phyloP scores from a whole-genome alignment of 2,329 filamentous ascomycete species.

The Ophiostoma ips region DNA sequence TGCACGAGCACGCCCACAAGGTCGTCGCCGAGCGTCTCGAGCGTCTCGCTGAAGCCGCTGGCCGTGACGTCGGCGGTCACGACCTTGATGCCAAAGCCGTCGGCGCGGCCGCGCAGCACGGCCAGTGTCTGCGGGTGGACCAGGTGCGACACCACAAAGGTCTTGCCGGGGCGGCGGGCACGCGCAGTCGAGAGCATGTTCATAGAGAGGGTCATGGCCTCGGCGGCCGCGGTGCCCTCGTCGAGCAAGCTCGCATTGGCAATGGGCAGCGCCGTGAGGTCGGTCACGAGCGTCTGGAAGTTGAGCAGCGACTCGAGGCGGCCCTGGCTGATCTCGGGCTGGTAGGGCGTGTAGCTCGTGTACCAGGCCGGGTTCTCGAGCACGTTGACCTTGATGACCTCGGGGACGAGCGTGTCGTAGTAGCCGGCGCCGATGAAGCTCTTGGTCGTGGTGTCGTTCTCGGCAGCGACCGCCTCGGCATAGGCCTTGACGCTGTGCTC shows the following conservation, averaged over 20 bases:
- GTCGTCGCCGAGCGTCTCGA: conserved; percentile 65
- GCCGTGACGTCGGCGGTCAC: conserved; percentile 57
- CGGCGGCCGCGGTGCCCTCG: conserved; percentile 81
- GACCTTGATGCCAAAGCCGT: conserved; percentile 81
- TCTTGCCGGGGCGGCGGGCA: conserved; percentile 62
- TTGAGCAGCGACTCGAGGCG: conserved; percentile 84
- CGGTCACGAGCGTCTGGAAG: conserved; percentile 85
- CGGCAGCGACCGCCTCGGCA: conserved; percentile 21
- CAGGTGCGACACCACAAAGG: conserved; percentile 68
- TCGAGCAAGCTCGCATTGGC: conserved; percentile 85
- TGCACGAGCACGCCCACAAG: conserved; percentile 86
- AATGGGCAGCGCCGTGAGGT: conserved; percentile 75
- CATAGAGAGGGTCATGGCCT: conserved; percentile 89
- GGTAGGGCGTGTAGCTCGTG: conserved; percentile 94
- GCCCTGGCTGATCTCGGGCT: conserved; percentile 93
- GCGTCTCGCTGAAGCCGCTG: conserved; percentile 42
- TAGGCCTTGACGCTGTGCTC: conserved; percentile 45
- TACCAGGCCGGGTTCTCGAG: conserved; percentile 94
- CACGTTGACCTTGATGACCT: conserved; percentile 85
- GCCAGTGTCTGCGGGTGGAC: conserved; percentile 77
- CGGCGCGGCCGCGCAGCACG: conserved; percentile 70
- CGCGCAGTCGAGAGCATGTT: conserved; percentile 58
- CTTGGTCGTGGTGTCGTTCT: conserved; percentile 30
- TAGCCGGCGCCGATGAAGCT: conserved; percentile 83
- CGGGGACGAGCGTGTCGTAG: conserved; percentile 71